Base-by-base conservation (phyloP, 805 yeast genomes). In the Saturnispora gosingensis region DNA sequence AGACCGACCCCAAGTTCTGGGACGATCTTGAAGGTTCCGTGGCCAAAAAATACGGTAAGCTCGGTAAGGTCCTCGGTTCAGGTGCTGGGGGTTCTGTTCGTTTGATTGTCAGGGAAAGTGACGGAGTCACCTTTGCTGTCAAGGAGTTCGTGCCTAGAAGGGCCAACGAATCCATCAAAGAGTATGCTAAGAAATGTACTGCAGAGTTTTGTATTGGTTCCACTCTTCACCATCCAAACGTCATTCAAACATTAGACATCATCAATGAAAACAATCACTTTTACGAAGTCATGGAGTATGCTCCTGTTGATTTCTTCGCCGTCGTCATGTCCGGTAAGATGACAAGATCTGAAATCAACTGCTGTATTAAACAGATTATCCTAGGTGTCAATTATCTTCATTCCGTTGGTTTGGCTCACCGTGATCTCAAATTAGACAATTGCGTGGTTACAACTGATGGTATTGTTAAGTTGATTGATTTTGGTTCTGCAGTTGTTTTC, bases 51-150 rank as follows among this genome's bases (percentile, higher is more conserved):
- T 86, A 85, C 63, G 88, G 91, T 51, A 82, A 79, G 57, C 65
- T 83, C 55, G 90, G 91, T 47, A 83, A 83, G 62, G 76, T 82
- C 53, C 66, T 86, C 45, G 95, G 95, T 16, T 81, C 88, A 1
- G 95, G 95, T 52, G 95, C 93, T 11, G 95, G 95, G 46, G 95
- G 95, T 6, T 79, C 89, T 1, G 95, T 86, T n/a, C 74, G 85
- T 58, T 70, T 85, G 44, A 74, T 86, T 24, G 76, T 76, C 8
- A 76, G 91, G 59, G 83, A 85, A 43, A 69, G 79, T 39, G 91
- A 85, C 66, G 78, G 80, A 59, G 77, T 77, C 36, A 78, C 85
- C 0, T 85, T 86, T 71, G 95, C 95, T 1, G 93, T 86, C 16
- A 86, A 86, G 62, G 91, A 86, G 66, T 86, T 86, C 61, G 76